Percentiles rank a stretch among this genome's conserved stretches.
These are phyloP conservation scores for Phaffomyces antillensis DNA, from an alignment of 805 yeast species.

Conservation along the genomic window DNA sequence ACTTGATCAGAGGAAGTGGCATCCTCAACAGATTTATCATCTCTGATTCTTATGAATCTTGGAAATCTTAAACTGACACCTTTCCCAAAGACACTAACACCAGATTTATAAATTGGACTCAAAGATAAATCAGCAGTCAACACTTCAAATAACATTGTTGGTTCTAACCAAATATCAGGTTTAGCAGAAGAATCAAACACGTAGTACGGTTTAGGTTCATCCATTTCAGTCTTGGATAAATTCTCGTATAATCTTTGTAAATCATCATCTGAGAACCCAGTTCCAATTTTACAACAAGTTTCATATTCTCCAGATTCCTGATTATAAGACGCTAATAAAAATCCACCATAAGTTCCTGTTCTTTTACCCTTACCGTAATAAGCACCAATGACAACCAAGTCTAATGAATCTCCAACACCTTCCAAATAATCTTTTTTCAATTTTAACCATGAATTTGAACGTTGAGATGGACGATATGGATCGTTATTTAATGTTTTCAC, in stretches of 20 bases:
- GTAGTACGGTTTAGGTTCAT: slow-evolving; percentile 58
- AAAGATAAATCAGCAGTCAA: slow-evolving; percentile 85
- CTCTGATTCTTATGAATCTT: slow-evolving; percentile 73
- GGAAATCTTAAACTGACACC: slow-evolving; percentile 90
- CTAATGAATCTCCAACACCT: slow-evolving; percentile 94
- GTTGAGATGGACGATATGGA: slow-evolving; percentile 92
- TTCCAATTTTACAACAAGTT: slow-evolving; percentile 94
- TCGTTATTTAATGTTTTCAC: slow-evolving; percentile 78
- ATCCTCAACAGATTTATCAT: slow-evolving; percentile 80
- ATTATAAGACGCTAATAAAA: slow-evolving; percentile 83
- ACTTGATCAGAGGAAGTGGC: slow-evolving; percentile 83
- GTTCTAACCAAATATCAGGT: slow-evolving; percentile 96
- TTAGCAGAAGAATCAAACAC: slow-evolving; percentile 64
- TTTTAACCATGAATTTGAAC: slow-evolving; percentile 94
- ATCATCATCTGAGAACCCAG: slow-evolving; percentile 89
- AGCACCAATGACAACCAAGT: slow-evolving; percentile 89
- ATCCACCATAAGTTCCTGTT: slow-evolving; percentile 94
- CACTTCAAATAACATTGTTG: slow-evolving; percentile 77
- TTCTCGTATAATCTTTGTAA: slow-evolving; percentile 51
- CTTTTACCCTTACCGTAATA: slow-evolving; percentile 91
- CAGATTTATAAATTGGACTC: slow-evolving; percentile 87
- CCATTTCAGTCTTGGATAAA: slow-evolving; percentile 61
- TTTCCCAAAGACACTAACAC: slow-evolving; percentile 59
- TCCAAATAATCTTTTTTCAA: slow-evolving; percentile 90
- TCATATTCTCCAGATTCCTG: slow-evolving; percentile 89